Evolutionary conservation across 306 rosid species (phyloP).

Genomic region (Fagus crenata): DNA sequence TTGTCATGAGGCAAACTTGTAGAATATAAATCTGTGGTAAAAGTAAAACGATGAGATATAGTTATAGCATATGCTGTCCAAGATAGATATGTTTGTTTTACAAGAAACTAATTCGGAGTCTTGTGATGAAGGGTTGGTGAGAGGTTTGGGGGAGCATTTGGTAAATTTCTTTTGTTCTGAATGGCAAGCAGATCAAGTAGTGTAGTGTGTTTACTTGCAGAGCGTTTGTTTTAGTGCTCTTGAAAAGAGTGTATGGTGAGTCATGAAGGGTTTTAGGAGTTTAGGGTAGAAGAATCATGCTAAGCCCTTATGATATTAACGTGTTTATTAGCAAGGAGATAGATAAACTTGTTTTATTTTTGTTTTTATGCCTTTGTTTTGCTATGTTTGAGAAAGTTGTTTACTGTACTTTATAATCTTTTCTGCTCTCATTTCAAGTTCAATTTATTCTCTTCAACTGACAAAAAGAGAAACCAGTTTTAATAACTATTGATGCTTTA

Average conservation of each 20-base stretch:
- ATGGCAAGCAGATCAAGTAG: not conserved
- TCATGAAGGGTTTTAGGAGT: not conserved
- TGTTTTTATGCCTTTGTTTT: not conserved
- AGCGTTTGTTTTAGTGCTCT: not conserved
- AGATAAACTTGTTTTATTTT: not conserved
- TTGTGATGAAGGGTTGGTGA: not conserved
- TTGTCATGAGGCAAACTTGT: not conserved
- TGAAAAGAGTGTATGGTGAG: not conserved
- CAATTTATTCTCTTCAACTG: not conserved
- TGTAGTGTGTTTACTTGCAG: not conserved
- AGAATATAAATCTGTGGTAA: not conserved
- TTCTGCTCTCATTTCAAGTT: not conserved
- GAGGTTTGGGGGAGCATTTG: not conserved
- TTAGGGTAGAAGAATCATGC: conserved; percentile 1
- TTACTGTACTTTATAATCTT: not conserved
- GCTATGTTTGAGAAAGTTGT: not conserved
- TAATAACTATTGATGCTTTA: not conserved
- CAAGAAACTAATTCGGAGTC: not conserved
- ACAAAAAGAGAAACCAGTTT: not conserved
- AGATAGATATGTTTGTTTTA: not conserved
- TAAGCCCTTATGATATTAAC: not conserved
- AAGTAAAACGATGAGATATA: not conserved
- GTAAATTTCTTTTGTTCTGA: not conserved
- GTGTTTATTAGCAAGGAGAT: not conserved
- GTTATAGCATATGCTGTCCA: not conserved